These are phyloP conservation scores for Venturia oleaginea DNA, from an alignment of 2,329 filamentous ascomycete species.

Conservation along the genomic window DNA sequence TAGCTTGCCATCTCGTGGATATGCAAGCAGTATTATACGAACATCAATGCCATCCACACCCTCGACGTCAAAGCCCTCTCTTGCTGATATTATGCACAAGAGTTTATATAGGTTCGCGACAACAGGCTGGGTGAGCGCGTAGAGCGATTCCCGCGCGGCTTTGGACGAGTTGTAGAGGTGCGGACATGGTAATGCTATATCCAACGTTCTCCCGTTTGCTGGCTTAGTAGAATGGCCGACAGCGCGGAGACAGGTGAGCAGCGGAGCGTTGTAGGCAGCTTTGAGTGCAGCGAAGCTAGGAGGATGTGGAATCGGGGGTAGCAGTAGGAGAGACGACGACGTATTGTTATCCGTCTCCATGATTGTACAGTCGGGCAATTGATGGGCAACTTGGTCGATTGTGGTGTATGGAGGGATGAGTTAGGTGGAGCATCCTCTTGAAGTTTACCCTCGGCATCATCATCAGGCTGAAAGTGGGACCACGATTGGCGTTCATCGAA, in stretches of 20 bases:
- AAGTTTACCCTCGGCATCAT: neutral
- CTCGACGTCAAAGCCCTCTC: constrained; percentile 53
- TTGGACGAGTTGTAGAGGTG: constrained; percentile 46
- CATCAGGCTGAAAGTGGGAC: neutral
- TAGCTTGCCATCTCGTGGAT: constrained; percentile 26
- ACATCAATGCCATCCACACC: constrained; percentile 62
- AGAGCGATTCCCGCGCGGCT: constrained; percentile 48
- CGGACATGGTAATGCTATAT: constrained; percentile 55
- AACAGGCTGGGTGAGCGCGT: constrained; percentile 61
- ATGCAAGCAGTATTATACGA: constrained; percentile 64
- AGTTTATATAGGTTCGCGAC: constrained; percentile 72
- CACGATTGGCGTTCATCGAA: neutral
- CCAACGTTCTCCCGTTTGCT: constrained; percentile 31
- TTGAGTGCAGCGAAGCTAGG: constrained; percentile 33
- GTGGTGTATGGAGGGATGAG: neutral
- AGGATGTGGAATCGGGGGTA: constrained; percentile 35
- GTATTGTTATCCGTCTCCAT: neutral
- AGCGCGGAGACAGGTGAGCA: constrained; percentile 34
- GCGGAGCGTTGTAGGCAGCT: constrained; percentile 33
- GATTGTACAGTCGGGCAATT: neutral
- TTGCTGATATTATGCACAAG: constrained; percentile 60
- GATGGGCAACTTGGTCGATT: neutral
- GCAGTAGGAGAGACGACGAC: constrained; percentile 28
- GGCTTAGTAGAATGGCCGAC: constrained; percentile 23
- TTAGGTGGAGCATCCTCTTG: neutral